A percentile compares a stretch with the other conserved stretches of the same genome.
Conservation (phyloP, 2,329 filamentous ascomycete genomes). For the Colletotrichum sp. region DNA sequence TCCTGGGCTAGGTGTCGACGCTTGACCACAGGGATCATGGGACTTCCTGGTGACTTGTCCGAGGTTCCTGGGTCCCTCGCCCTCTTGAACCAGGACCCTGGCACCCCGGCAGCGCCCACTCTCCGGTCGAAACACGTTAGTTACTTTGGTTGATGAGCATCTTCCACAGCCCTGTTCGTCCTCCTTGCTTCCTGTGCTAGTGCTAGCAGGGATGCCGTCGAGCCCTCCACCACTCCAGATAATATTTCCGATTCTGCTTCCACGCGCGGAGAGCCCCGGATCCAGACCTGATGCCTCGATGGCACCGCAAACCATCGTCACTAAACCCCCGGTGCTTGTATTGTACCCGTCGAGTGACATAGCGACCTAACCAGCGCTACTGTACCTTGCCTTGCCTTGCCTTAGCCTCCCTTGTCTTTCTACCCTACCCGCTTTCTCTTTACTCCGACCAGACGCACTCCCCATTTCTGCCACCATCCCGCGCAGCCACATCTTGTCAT, state of each 20-base stretch:
- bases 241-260: constrained; percentile 55
- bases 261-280: constrained; percentile 49
- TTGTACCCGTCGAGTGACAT: constrained; percentile 33
- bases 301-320: constrained; percentile 35
- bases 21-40: constrained; percentile 20
- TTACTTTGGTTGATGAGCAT: constrained; percentile 39
- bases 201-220: constrained; percentile 34
- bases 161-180: constrained; percentile 39
- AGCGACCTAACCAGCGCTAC: constrained; percentile 23
- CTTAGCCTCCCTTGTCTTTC: constrained; percentile 27
- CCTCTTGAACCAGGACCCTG: constrained; percentile 18
- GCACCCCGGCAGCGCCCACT: constrained; percentile 30
- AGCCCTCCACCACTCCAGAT: constrained; percentile 37
- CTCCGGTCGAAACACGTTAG: constrained; percentile 47
- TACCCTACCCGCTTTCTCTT: constrained; percentile 24
- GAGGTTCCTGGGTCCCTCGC: constrained; percentile 18
- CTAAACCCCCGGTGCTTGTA: constrained; percentile 30
- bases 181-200: constrained; percentile 39
- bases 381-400: constrained; percentile 32
- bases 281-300: constrained; percentile 17
- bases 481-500: constrained; percentile 5
- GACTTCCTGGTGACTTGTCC: constrained; percentile 17
- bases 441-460: constrained; percentile 11
- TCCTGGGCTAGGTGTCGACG: constrained; percentile 6
- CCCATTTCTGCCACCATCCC: constrained; percentile 13